Base-by-base conservation (phyloP, 495 filamentous ascomycete species). In the Astrothelium macrocarpum region DNA sequence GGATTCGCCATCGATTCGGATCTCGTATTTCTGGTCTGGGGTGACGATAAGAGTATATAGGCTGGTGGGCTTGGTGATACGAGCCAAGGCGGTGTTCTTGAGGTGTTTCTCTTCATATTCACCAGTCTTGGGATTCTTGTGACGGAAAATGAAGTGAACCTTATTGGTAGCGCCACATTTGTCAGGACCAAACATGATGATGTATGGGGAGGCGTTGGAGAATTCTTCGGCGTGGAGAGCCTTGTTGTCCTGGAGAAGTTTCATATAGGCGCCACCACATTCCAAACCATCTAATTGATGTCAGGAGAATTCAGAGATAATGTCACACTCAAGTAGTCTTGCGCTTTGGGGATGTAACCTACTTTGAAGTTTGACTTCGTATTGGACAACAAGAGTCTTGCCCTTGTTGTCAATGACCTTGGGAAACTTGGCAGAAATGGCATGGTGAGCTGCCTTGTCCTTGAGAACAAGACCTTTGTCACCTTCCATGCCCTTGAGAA, bases 21-120 rank as follows among this genome's bases (percentile, higher is more conserved):
- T 90, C 78, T 89, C 82, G 76, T 86, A 96, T 68, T 90, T 90
- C 81, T 99, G 93, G 81, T 99, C 91, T 68, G 92, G 90, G 71
- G 90, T 89, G 72, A 99, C 88, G 67, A 96, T 90, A 66, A 99
- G 82, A 59, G 95, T 97, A 81, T 99, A 99, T 53, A 99, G 85
- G 68, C 92, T 85, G 61, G 90, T 88, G 67, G 87, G 85, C 85
- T 97, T 97, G 79, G 83, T 82, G 74, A 93, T 95, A 71, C 86
- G 87, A 72, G 93, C 91, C 59, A 86, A 79, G 46, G 95, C 91
- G 45, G 94, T 85, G 70, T 83, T 82, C 75, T 84, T 88, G 61
- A 97, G 83, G 80, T 99, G 95, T 85, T 99, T 99, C 88, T 99
- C 95, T 84, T 97, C 94, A 71, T 99, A 99, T 78, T 97, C 93